phyloP scores from a whole-genome alignment of 768 basidiomycete species.

The Leccinum fibrillosum region DNA sequence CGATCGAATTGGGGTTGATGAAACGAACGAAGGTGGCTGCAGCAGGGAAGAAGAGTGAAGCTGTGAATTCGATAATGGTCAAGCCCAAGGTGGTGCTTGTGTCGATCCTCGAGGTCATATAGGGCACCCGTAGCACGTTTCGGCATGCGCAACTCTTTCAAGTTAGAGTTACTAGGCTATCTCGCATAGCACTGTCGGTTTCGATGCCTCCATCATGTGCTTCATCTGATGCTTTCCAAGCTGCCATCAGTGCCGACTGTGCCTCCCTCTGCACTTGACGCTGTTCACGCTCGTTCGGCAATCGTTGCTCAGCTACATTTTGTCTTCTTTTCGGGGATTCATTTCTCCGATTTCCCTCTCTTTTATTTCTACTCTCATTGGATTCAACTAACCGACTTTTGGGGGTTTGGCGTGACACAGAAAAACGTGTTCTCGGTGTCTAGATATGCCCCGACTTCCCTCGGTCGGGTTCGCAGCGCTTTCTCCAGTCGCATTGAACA shows the following conservation, averaged over 20 bases:
- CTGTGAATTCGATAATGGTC: slow-evolving; percentile 20
- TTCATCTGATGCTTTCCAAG: neutral
- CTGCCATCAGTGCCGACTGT: neutral
- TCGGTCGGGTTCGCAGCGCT: slow-evolving; percentile 84
- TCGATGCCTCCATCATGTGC: too few relatives aligned
- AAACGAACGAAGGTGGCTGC: slow-evolving; percentile 15
- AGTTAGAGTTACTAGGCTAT: too few relatives aligned
- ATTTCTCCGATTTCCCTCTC: neutral
- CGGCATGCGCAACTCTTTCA: too few relatives aligned
- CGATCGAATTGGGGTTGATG: slow-evolving; percentile 32
- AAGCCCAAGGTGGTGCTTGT: slow-evolving; percentile 35
- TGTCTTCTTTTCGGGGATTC: too few relatives aligned
- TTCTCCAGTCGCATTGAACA: slow-evolving; percentile 46
- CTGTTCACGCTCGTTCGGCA: neutral
- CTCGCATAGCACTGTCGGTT: too few relatives aligned
- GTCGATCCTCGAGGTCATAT: slow-evolving; percentile 25
- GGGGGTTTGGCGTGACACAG: slow-evolving; percentile 31
- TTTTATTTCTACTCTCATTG: neutral
- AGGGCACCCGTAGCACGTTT: neutral
- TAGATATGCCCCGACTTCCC: slow-evolving; percentile 59
- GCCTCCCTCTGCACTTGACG: neutral
- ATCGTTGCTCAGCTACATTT: neutral
- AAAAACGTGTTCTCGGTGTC: slow-evolving; percentile 83
- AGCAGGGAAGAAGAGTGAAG: slow-evolving; percentile 1
- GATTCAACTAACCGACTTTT: neutral